Evolutionary conservation across 176 grass and related monocot species (phyloP).

Genomic region (Luzula sylvatica): DNA sequence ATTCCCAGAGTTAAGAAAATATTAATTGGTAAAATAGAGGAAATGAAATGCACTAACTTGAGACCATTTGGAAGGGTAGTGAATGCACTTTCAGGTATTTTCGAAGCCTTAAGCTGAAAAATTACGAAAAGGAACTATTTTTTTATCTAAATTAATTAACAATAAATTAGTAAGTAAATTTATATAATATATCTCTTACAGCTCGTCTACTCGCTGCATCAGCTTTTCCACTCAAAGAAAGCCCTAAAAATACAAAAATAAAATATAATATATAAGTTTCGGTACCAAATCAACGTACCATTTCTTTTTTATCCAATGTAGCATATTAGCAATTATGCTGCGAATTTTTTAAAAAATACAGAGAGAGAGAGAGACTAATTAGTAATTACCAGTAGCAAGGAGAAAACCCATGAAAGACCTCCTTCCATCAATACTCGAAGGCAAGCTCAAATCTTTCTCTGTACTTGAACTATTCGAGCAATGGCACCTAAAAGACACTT

Average conservation of each 20-base stretch:
- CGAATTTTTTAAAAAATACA: not conserved
- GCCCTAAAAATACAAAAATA: conserved; percentile 6
- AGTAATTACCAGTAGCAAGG: conserved; percentile 29
- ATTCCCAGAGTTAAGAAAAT: not conserved
- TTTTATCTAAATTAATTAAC: no score
- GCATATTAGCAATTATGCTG: no score
- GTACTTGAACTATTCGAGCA: conserved; percentile 14
- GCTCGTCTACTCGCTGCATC: conserved; percentile 82
- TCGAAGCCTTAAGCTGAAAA: conserved; percentile 57
- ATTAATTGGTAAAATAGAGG: conserved; percentile 4
- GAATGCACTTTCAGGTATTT: conserved; percentile 87
- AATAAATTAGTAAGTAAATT: not conserved
- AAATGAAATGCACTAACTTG: conserved; percentile 49
- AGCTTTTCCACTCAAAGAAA: conserved; percentile 36
- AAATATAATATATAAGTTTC: not conserved
- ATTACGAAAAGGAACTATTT: conserved; percentile 19
- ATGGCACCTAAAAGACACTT: conserved; percentile 15
- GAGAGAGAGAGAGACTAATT: conserved; percentile 1
- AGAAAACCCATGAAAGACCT: conserved; percentile 34
- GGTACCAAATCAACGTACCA: no score
- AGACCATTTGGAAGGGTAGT: conserved; percentile 74
- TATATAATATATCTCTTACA: conserved; percentile 37
- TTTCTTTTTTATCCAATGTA: no score
- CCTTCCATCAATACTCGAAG: conserved; percentile 23
- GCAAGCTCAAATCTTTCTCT: not conserved